Conservation (phyloP, 129 eudicot genomes). For the Pulicaria dysenterica region DNA sequence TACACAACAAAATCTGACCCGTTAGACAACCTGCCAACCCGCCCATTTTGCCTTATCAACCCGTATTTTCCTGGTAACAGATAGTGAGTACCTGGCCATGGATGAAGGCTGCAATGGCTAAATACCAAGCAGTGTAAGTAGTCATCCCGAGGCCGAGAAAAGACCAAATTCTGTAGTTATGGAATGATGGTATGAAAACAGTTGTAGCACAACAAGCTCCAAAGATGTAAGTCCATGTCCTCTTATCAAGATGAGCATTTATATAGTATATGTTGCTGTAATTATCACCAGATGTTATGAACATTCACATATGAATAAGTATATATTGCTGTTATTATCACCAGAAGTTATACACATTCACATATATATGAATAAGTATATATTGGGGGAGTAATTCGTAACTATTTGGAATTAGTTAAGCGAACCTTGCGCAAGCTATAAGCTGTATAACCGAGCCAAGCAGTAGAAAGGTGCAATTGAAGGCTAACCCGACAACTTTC, state of each 20-base stretch:
- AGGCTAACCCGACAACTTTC: constrained; percentile 72
- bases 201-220: constrained; percentile 88
- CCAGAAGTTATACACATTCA: neutral
- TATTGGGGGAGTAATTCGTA: no score
- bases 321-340: constrained; percentile 16
- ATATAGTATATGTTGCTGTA: constrained; percentile 77
- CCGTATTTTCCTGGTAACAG: neutral
- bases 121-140: constrained; percentile 78
- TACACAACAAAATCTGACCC: constrained; percentile 21
- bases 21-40: no score
- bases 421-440: constrained; percentile 86
- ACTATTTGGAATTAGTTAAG: constrained; percentile 2
- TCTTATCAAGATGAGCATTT: constrained; percentile 64
- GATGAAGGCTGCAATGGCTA: constrained; percentile 61
- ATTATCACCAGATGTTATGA: neutral
- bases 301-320: neutral
- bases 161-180: constrained; percentile 75
- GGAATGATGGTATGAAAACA: constrained; percentile 67
- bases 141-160: constrained; percentile 84
- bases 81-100: constrained; percentile 62
- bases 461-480: constrained; percentile 70
- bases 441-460: constrained; percentile 85
- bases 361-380: no score
- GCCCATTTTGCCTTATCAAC: neutral
- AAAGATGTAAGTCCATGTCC: constrained; percentile 82